phyloP scores from a whole-genome alignment of 2,329 filamentous ascomycete genomes.

The Didymella pinodella region DNA sequence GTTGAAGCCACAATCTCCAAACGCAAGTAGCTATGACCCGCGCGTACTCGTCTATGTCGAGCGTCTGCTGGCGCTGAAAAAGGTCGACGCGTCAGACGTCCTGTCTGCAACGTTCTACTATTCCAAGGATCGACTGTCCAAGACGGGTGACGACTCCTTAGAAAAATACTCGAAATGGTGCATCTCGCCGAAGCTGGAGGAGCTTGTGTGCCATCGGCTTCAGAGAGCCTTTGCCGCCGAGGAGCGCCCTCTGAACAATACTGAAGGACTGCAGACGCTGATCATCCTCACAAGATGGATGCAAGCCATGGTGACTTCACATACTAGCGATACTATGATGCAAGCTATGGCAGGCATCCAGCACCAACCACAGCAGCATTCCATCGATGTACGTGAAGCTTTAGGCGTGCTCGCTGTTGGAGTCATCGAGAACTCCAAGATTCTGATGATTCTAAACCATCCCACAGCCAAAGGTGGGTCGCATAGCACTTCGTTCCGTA shows the following conservation, averaged over 20 bases:
- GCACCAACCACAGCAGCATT: conserved; percentile 62
- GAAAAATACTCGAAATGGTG: conserved; percentile 38
- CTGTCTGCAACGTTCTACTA: conserved; percentile 43
- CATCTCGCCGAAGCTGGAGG: conserved; percentile 50
- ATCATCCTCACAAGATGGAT: conserved; percentile 49
- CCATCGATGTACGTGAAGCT: conserved; percentile 69
- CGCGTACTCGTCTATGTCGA: conserved; percentile 48
- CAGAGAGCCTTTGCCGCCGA: conserved; percentile 46
- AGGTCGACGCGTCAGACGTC: conserved; percentile 48
- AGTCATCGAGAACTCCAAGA: conserved; percentile 66
- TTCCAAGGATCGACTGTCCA: conserved; percentile 46
- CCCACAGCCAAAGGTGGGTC: conserved; percentile 61
- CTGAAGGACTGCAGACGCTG: conserved; percentile 44
- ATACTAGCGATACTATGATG: conserved; percentile 51
- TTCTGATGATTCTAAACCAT: conserved; percentile 63
- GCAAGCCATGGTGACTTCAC: conserved; percentile 50
- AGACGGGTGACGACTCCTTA: conserved; percentile 28
- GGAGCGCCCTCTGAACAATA: conserved; percentile 43
- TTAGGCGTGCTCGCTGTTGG: conserved; percentile 70
- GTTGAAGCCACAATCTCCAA: conserved; percentile 42
- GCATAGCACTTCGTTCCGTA: no score
- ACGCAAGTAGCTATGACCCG: conserved; percentile 44
- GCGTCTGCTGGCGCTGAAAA: conserved; percentile 42
- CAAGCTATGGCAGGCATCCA: conserved; percentile 51
- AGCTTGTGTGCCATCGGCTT: conserved; percentile 49